Conservation (phyloP, 306 rosid genomes). For the Fragaria vesca region DNA sequence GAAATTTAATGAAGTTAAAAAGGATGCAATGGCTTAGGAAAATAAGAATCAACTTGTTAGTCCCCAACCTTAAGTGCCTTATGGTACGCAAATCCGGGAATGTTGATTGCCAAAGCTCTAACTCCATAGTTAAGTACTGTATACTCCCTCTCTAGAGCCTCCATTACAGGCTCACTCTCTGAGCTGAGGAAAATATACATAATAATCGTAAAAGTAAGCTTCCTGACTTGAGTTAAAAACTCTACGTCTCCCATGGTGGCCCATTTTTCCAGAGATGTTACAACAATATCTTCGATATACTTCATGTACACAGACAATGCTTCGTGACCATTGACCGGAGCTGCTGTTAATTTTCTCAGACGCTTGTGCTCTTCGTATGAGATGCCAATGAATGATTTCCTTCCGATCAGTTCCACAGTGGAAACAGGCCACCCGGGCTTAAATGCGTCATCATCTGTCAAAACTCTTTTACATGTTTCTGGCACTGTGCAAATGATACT, state of each 20-base stretch:
- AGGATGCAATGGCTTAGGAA: background rate
- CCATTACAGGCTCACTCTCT: conserved; percentile 62
- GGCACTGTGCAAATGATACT: conserved; percentile 73
- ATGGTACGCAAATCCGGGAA: conserved; percentile 90
- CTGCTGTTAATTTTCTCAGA: conserved; percentile 67
- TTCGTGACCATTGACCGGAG: conserved; percentile 83
- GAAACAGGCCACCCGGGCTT: conserved; percentile 80
- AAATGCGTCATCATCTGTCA: conserved; percentile 76
- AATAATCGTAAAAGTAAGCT: conserved; percentile 75
- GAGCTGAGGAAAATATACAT: conserved; percentile 83
- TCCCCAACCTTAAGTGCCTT: conserved; percentile 66
- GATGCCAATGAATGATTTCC: conserved; percentile 65
- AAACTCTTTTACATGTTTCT: conserved; percentile 61
- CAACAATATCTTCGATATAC: conserved; percentile 58
- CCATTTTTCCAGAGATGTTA: conserved; percentile 70
- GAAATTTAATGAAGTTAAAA: background rate
- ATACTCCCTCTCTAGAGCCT: conserved; percentile 72
- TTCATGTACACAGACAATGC: conserved; percentile 57
- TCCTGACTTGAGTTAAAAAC: conserved; percentile 61
- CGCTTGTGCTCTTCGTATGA: conserved; percentile 78
- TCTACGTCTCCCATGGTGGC: conserved; percentile 57
- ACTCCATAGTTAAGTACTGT: conserved; percentile 73
- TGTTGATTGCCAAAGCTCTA: conserved; percentile 77
- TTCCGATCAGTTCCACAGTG: conserved; percentile 68
- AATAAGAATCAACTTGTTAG: background rate